These are phyloP conservation scores for Croton laevigatus DNA, from an alignment of 441 rosid species.

Conservation along the genomic window DNA sequence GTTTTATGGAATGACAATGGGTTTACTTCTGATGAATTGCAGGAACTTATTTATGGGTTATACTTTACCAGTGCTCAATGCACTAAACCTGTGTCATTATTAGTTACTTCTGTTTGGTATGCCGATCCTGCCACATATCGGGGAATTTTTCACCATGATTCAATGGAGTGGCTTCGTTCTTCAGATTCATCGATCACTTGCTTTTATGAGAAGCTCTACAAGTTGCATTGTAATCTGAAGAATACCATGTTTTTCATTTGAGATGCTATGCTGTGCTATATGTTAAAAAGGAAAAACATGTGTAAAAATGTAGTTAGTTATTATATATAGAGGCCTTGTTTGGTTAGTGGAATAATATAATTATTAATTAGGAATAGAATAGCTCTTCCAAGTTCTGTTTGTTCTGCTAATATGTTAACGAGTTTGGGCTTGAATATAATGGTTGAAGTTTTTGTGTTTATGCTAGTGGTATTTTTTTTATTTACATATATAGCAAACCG, in stretches of 20 bases:
- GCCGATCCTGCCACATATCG: conserved; percentile 48
- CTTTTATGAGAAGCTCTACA: neutral
- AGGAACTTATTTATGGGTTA: conserved; percentile 58
- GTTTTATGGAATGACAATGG: conserved; percentile 59
- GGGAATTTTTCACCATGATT: neutral
- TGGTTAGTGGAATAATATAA: too few species aligned
- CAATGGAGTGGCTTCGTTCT: neutral
- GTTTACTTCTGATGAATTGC: conserved; percentile 49
- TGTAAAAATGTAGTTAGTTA: too few species aligned
- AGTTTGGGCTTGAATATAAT: too few species aligned
- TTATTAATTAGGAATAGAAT: too few species aligned
- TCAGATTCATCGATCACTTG: neutral
- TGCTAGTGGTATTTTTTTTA: too few species aligned
- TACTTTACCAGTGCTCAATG: conserved; percentile 79
- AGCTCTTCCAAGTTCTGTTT: too few species aligned
- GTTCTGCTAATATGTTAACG: too few species aligned
- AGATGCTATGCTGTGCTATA: neutral
- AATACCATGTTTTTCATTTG: neutral
- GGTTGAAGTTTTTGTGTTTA: too few species aligned
- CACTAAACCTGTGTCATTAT: conserved; percentile 66
- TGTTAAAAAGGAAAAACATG: too few species aligned
- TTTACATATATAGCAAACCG: too few species aligned
- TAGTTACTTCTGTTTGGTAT: conserved; percentile 68
- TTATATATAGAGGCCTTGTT: too few species aligned
- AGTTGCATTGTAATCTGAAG: neutral